phyloP scores from a whole-genome alignment of 192 early-diverging fungal genomes.

The Mortierella antarctica region DNA sequence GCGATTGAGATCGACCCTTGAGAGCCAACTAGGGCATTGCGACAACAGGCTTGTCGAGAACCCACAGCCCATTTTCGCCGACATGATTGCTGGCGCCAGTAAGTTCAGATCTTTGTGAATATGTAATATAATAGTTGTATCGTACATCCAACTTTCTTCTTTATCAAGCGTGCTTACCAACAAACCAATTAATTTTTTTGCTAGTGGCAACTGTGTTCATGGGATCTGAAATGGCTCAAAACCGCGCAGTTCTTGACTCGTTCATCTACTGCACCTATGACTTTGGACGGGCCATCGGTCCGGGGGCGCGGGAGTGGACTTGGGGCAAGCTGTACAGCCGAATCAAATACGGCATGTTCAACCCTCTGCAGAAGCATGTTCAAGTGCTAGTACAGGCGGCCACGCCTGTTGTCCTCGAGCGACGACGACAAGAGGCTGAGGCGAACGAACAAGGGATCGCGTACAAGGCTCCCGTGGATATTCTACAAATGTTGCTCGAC shows the following conservation, averaged over 20 bases:
- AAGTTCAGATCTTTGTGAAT: not conserved
- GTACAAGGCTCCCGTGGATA: conserved; percentile 36
- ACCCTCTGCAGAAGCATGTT: conserved; percentile 26
- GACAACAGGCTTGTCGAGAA: conserved; percentile 23
- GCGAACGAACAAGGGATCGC: not conserved
- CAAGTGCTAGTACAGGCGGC: conserved; percentile 12
- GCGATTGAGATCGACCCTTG: conserved; percentile 5
- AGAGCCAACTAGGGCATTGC: conserved; percentile 19
- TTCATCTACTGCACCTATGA: conserved; percentile 33
- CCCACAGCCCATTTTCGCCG: conserved; percentile 28
- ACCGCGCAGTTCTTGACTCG: conserved; percentile 24
- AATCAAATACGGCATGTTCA: conserved; percentile 13
- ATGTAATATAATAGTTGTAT: not conserved
- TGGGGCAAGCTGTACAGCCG: conserved; percentile 21
- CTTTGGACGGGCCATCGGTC: conserved; percentile 17
- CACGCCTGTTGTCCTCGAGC: conserved; percentile 26
- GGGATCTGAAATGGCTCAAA: conserved; percentile 24
- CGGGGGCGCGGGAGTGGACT: not conserved
- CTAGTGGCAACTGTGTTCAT: conserved; percentile 45
- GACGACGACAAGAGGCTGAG: conserved; percentile 25
- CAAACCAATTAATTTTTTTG: not conserved
- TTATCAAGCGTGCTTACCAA: no score
- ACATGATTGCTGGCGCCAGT: conserved; percentile 55
- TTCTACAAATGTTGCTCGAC: conserved; percentile 52
- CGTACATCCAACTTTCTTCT: not conserved